Evolutionary conservation across 2,329 filamentous ascomycete genomes (phyloP).

Genomic region (Scedosporium apiospermum): DNA sequence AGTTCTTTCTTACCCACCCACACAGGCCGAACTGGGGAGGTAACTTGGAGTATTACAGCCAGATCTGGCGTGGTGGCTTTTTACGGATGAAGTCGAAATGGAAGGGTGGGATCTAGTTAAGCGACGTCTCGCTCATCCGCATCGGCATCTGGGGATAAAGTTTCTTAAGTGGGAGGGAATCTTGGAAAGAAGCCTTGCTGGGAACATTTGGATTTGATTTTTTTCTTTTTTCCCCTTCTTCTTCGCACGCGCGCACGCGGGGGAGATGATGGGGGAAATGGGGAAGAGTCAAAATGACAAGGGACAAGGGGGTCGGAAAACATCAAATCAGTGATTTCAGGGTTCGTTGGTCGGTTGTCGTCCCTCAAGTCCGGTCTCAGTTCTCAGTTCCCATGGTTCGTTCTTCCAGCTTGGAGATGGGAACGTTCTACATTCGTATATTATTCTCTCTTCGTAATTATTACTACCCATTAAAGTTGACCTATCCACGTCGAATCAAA

Average conservation of each 20-base stretch:
- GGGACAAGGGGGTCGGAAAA: too few species aligned
- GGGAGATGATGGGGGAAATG: not conserved
- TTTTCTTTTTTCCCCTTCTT: not conserved
- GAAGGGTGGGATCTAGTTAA: not conserved
- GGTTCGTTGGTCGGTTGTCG: too few species aligned
- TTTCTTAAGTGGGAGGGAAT: not conserved
- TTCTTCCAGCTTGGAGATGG: too few species aligned
- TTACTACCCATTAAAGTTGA: too few species aligned
- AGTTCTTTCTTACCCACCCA: not conserved
- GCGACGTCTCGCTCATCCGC: not conserved
- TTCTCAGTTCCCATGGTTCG: too few species aligned
- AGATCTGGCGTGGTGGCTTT: not conserved
- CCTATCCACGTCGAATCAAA: too few species aligned
- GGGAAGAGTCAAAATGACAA: not conserved
- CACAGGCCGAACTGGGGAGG: not conserved
- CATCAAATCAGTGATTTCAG: too few species aligned
- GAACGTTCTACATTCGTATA: too few species aligned
- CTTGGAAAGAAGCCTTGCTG: not conserved
- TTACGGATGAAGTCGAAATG: not conserved
- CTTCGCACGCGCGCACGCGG: not conserved
- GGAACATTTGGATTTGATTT: not conserved
- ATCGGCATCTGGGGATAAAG: not conserved
- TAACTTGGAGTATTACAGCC: not conserved
- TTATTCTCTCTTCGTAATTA: too few species aligned
- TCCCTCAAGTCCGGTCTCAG: too few species aligned